Conservation (phyloP, 495 filamentous ascomycete species). For the Penicilliopsis zonata region DNA sequence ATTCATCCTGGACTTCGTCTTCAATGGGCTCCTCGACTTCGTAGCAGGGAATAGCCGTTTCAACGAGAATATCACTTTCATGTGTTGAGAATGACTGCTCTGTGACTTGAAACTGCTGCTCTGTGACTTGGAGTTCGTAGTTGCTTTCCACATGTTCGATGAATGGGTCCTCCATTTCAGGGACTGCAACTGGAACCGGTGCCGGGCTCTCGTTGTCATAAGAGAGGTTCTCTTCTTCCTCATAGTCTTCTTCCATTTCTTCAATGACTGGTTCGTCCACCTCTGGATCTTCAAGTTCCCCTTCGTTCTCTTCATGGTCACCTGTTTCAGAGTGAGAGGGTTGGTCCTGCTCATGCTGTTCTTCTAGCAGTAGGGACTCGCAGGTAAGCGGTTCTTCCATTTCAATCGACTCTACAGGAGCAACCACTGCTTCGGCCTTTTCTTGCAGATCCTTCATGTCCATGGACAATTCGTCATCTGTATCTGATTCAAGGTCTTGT, state of each 20-base stretch:
- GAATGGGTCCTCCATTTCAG: not conserved
- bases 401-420: no score
- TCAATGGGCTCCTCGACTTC: constrained; percentile 1
- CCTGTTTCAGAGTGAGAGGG: not conserved
- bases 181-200: no score
- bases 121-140: constrained; percentile 4
- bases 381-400: no score
- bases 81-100: no score
- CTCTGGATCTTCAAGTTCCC: constrained; percentile 1
- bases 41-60: not conserved
- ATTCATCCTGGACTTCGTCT: constrained; percentile 4
- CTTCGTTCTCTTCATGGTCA: constrained; percentile 8
- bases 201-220: no score
- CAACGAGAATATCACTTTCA: not conserved
- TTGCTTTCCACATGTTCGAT: constrained; percentile 1
- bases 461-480: no score
- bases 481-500: no score
- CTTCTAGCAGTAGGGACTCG: not conserved
- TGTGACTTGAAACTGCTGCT: not conserved
- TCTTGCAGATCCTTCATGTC: no score
- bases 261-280: not conserved
- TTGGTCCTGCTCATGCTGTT: constrained; percentile 1
- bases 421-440: no score
- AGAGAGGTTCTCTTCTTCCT: no score
- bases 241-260: not conserved